A percentile compares a stretch with the other conserved stretches of the same genome.
These are phyloP conservation scores for Chlorella sp. DNA, from an alignment of 139 green algal genomes.

Conservation along the genomic window DNA sequence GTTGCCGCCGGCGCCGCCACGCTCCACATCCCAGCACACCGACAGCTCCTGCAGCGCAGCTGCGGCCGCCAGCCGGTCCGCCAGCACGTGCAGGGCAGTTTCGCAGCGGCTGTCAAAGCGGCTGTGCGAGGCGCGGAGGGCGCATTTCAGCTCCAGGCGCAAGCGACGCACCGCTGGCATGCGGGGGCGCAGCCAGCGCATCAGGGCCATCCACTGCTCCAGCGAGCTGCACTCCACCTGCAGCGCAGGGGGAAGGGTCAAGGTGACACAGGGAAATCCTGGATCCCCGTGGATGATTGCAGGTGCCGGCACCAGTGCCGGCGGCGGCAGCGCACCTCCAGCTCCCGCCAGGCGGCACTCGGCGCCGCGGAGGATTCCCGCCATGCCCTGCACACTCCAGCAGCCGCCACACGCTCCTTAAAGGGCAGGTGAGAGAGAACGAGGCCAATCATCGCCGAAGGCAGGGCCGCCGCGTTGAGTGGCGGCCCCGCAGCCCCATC, in stretches of 20 bases:
- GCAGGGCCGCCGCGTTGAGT: too few relatives aligned
- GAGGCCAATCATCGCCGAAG: not conserved
- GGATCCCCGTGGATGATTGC: not conserved
- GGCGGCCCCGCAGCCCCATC: too few relatives aligned
- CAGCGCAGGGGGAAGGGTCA: not conserved
- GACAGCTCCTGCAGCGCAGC: not conserved
- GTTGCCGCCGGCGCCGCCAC: too few relatives aligned
- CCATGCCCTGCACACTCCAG: not conserved
- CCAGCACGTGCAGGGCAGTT: not conserved
- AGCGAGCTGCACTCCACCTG: not conserved
- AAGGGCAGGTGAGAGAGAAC: not conserved
- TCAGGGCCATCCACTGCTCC: not conserved
- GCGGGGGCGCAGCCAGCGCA: slow-evolving; percentile 11
- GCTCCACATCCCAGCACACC: not conserved
- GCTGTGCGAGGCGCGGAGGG: not conserved
- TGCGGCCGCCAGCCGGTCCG: not conserved
- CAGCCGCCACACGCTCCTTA: not conserved
- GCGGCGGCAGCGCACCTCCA: not conserved
- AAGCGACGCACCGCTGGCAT: not conserved
- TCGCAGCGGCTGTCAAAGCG: not conserved
- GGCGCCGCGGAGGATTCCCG: not conserved
- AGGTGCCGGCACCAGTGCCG: not conserved
- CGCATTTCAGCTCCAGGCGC: not conserved
- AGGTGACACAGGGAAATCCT: not conserved
- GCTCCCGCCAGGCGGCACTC: not conserved